A percentile compares a stretch with the other conserved stretches of the same genome.
Conservation (phyloP, 768 basidiomycete species). For the Panellus pusillus region DNA sequence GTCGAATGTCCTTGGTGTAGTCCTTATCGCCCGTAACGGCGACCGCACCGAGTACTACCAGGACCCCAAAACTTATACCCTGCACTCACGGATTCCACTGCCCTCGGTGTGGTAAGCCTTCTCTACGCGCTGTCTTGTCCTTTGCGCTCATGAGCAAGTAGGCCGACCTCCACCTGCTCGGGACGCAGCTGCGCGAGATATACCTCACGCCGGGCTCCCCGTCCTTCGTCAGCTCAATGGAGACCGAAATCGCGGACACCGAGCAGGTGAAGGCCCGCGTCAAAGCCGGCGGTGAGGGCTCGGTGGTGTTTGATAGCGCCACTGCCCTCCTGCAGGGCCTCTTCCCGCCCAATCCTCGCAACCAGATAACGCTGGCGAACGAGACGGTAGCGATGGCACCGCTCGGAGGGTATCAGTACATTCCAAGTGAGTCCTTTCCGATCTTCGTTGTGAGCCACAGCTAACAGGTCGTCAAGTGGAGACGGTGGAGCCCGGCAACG, state of each 20-base stretch:
- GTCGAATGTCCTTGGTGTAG: conserved; percentile 72
- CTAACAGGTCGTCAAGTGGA: conserved; percentile 48
- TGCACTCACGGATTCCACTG: conserved; percentile 26
- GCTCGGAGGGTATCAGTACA: conserved; percentile 82
- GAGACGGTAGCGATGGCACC: conserved; percentile 71
- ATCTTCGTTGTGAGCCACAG: background rate
- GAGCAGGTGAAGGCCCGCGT: conserved; percentile 73
- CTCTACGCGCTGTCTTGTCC: background rate
- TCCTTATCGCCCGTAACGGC: conserved; percentile 78
- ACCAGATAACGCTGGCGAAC: conserved; percentile 78
- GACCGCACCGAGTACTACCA: conserved; percentile 71
- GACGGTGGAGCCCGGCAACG: conserved; percentile 81
- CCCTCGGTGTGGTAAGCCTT: conserved; percentile 19
- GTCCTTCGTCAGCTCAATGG: conserved; percentile 67
- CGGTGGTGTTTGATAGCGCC: conserved; percentile 83
- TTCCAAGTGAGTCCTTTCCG: conserved; percentile 52
- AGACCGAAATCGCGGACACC: conserved; percentile 69
- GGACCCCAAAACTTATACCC: conserved; percentile 68
- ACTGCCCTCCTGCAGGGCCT: conserved; percentile 84
- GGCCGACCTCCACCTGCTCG: conserved; percentile 70
- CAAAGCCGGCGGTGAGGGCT: conserved; percentile 83
- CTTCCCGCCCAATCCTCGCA: conserved; percentile 73
- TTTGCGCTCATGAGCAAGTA: conserved; percentile 24
- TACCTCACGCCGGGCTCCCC: conserved; percentile 68
- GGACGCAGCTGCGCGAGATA: conserved; percentile 56